phyloP scores from a whole-genome alignment of 148 eudicot genomes.

The Amaranthus cruentus region DNA sequence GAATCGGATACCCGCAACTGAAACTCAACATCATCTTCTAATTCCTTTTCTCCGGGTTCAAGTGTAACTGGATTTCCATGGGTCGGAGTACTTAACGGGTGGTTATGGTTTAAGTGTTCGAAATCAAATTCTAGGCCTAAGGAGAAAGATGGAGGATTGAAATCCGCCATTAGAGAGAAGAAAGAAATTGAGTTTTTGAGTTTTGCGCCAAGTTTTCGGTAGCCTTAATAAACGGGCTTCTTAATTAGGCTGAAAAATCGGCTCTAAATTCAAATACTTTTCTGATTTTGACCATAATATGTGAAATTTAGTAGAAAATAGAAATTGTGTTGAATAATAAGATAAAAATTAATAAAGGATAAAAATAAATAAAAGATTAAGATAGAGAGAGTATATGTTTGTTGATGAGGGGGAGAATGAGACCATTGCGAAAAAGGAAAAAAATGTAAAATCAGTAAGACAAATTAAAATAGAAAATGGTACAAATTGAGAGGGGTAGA shows the following conservation, averaged over 20 bases:
- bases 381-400: too few species aligned
- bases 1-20: constrained; percentile 31
- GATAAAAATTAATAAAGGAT: too few species aligned
- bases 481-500: too few species aligned
- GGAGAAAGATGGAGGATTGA: constrained; percentile 82
- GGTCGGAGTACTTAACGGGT: constrained; percentile 20
- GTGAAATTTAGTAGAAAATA: too few species aligned
- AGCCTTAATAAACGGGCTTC: background rate
- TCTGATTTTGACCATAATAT: too few species aligned
- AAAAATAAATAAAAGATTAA: too few species aligned
- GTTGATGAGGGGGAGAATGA: too few species aligned
- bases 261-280: too few species aligned
- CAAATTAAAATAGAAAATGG: too few species aligned
- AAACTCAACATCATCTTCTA: constrained; percentile 34
- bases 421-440: too few species aligned
- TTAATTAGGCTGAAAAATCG: background rate
- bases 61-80: background rate
- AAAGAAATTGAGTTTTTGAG: constrained; percentile 12
- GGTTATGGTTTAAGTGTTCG: constrained; percentile 33
- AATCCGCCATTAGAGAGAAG: constrained; percentile 43
- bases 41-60: background rate
- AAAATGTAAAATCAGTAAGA: too few species aligned
- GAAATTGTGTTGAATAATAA: too few species aligned
- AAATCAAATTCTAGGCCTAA: constrained; percentile 70
- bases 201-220: constrained; percentile 25